Base-by-base conservation (phyloP, 176 grass and related monocot genomes). In the Bolboschoenus planiculmis region DNA sequence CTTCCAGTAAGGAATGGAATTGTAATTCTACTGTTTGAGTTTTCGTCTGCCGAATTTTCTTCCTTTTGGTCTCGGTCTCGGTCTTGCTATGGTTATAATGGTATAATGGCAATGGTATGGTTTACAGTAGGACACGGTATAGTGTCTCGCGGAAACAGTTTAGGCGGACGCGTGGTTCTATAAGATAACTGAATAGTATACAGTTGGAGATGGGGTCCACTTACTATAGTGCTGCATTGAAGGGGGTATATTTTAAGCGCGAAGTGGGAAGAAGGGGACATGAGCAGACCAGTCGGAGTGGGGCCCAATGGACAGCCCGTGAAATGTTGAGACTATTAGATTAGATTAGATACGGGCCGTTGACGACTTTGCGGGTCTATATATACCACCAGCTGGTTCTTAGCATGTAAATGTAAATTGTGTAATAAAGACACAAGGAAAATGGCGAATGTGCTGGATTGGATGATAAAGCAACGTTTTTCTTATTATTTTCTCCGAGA, bases 61-160 rank as follows among this genome's bases (percentile, higher is more conserved):
- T 27, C 21, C 36, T 16, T 13, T 53, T 30, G 1, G 9, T 80
- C 78, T 37, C 8, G 13, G 54, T 13, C 33, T 14, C 21, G 73
- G 21, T 56, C 31, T 53, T 18, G 15, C 14, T 48, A 48, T 1
- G n/a, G n/a, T n/a, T n/a, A n/a, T n/a, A n/a, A 50, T 50, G 47
- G 47, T n/a, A 4, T 58, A 9, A 24, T 58, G 33, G 51, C 27
- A 9, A 34, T 23, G 53, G 33, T 43, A 58, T 20, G 40, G 43
- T 5, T 37, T 37, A 16, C 44, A 54, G 8, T 34, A 53, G 16
- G 43, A 60, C 6, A 11, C 54, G 78, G 66, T 55, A 24, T 55
- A 55, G 62, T 85, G 83, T 35, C 36, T 64, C 64, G 82, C 64
- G 30, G 36, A 13, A 14, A 29, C 13, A 30, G 81, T 73, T 73